Conservation (phyloP, 2,329 filamentous ascomycete species). For the Aureobasidium sp. region DNA sequence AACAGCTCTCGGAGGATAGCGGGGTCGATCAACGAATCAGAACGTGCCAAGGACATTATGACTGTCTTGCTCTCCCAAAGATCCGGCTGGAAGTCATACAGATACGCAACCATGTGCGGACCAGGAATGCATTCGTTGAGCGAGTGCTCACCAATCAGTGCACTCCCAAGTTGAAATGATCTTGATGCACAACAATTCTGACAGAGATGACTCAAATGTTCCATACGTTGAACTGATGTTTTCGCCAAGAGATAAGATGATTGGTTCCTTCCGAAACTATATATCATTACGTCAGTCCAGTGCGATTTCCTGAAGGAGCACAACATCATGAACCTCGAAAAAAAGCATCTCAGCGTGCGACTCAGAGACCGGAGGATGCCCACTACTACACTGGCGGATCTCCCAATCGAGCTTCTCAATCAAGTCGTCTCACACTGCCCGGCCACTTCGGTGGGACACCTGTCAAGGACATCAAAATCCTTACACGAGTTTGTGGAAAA, state of each 20-base stretch:
- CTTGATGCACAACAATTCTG: not conserved
- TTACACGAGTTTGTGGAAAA: constrained; percentile 38
- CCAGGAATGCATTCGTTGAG: not conserved
- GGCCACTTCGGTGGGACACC: constrained; percentile 33
- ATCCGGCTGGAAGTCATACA: not conserved
- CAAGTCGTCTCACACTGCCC: constrained; percentile 34
- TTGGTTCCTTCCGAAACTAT: not conserved
- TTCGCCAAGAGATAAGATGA: constrained; percentile 5
- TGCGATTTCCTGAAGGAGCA: not conserved
- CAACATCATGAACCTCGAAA: not conserved
- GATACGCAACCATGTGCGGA: not conserved
- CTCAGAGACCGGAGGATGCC: not conserved
- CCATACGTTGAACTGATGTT: not conserved
- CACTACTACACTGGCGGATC: constrained; percentile 22
- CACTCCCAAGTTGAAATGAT: no score
- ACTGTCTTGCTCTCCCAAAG: not conserved
- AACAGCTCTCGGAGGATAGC: not conserved
- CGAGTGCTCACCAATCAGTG: not conserved
- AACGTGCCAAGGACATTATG: not conserved
- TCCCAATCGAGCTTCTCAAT: constrained; percentile 31
- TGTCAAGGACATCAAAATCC: constrained; percentile 38
- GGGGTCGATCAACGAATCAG: not conserved
- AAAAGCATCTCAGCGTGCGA: not conserved
- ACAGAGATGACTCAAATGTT: not conserved
- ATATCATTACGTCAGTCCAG: constrained; percentile 3